These are phyloP conservation scores for Lachnum nothofagi DNA, from an alignment of 2,329 filamentous ascomycete genomes.

Conservation along the genomic window DNA sequence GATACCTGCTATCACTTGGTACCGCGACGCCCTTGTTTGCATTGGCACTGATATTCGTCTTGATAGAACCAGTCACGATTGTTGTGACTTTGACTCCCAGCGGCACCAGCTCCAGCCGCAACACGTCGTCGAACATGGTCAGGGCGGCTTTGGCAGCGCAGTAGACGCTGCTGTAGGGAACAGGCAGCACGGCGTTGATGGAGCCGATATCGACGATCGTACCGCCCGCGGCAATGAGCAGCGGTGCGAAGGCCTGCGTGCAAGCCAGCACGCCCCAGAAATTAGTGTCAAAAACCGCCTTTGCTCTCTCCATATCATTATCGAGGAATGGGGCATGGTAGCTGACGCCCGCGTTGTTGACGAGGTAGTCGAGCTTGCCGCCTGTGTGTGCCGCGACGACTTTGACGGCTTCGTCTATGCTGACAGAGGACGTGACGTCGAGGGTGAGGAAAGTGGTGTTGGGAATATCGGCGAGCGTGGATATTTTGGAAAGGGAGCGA, in stretches of 20 bases:
- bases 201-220: constrained; percentile 42
- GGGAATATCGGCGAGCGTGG: neutral
- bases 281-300: constrained; percentile 29
- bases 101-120: constrained; percentile 29
- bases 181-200: constrained; percentile 64
- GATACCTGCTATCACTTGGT: too few relatives aligned
- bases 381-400: constrained; percentile 32
- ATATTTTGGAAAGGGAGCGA: neutral
- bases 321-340: constrained; percentile 30
- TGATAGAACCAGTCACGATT: constrained; percentile 25
- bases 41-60: too few relatives aligned
- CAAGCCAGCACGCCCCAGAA: constrained; percentile 29
- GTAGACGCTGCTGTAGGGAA: constrained; percentile 82
- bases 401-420: constrained; percentile 31
- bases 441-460: neutral
- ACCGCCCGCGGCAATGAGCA: constrained; percentile 26
- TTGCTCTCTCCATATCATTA: constrained; percentile 23
- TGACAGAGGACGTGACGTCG: constrained; percentile 23
- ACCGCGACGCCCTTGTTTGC: too few relatives aligned
- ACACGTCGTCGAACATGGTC: constrained; percentile 19
- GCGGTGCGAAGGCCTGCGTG: constrained; percentile 25
- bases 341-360: constrained; percentile 40
- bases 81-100: constrained; percentile 26
- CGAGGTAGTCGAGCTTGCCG: constrained; percentile 36
- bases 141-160: constrained; percentile 82